These are phyloP conservation scores for Malbranchea zuffiana DNA, from an alignment of 2,329 filamentous ascomycete genomes.

Conservation along the genomic window DNA sequence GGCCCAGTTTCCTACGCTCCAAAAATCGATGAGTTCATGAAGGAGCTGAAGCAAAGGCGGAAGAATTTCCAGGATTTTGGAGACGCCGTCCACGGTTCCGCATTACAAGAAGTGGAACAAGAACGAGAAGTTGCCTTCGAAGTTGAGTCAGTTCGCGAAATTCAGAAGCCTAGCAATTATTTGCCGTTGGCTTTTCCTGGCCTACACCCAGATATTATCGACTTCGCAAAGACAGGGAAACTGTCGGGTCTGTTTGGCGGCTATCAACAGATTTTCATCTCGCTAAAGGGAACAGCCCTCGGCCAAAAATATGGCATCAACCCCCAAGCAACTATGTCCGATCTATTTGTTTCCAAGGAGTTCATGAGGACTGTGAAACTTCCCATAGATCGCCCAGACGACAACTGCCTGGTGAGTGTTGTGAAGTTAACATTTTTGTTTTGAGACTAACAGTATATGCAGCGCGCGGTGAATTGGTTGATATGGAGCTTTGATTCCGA, in stretches of 20 bases:
- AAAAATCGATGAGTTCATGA: slow-evolving; percentile 23
- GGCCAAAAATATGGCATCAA: slow-evolving; percentile 28
- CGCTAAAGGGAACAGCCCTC: slow-evolving; percentile 31
- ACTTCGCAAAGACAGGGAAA: slow-evolving; percentile 39
- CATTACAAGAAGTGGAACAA: slow-evolving; percentile 48
- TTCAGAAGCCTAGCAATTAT: slow-evolving; percentile 38
- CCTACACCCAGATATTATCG: slow-evolving; percentile 39
- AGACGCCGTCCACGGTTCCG: slow-evolving; percentile 37
- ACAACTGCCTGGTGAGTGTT: slow-evolving; percentile 12
- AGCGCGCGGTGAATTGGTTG: slow-evolving; percentile 50
- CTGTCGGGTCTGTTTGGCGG: slow-evolving; percentile 28
- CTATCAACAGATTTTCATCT: slow-evolving; percentile 35
- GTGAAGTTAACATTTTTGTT: not conserved
- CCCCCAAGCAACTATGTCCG: slow-evolving; percentile 7
- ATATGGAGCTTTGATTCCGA: slow-evolving; percentile 42
- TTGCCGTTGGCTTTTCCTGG: slow-evolving; percentile 34
- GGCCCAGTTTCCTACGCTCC: slow-evolving; percentile 10
- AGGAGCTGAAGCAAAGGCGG: slow-evolving; percentile 27
- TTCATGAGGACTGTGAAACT: slow-evolving; percentile 12
- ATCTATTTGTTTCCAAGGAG: slow-evolving; percentile 12
- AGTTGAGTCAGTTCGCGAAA: slow-evolving; percentile 46
- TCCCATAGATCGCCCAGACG: slow-evolving; percentile 6
- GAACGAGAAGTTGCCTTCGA: slow-evolving; percentile 51
- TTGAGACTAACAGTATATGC: slow-evolving; percentile 19
- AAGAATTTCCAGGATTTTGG: slow-evolving; percentile 36